Percentiles rank a stretch among this genome's conserved stretches.
phyloP scores from a whole-genome alignment of 2,329 filamentous ascomycete species.

The Dactylella cylindrospora region DNA sequence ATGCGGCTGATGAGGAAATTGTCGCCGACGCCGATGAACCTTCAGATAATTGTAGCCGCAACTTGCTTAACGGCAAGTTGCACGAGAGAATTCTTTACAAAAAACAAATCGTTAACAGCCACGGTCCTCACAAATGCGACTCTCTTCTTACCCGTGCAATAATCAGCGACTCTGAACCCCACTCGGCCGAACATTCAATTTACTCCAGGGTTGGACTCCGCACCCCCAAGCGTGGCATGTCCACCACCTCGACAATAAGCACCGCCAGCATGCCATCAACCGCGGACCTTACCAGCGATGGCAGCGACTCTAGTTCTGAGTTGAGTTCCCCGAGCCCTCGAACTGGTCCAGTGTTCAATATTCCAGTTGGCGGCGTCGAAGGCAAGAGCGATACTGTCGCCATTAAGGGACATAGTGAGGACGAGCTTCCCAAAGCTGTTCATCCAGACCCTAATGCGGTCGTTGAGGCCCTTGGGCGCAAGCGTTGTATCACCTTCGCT shows the following conservation, averaged over 20 bases:
- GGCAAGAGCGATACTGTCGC: slow-evolving; percentile 47
- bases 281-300: slow-evolving; percentile 91
- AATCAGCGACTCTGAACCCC: slow-evolving; percentile 66
- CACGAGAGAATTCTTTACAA: slow-evolving; percentile 33
- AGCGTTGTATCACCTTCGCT: slow-evolving; percentile 89
- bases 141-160: slow-evolving; percentile 88
- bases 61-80: slow-evolving; percentile 44
- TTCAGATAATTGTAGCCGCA: slow-evolving; percentile 62
- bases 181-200: slow-evolving; percentile 52
- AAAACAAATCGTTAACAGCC: slow-evolving; percentile 17
- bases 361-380: slow-evolving; percentile 12
- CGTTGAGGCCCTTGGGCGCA: slow-evolving; percentile 69
- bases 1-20: slow-evolving; percentile 63
- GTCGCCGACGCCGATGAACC: slow-evolving; percentile 82
- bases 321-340: slow-evolving; percentile 87
- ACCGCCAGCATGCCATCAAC: slow-evolving; percentile 79
- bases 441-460: slow-evolving; percentile 57
- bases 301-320: slow-evolving; percentile 81
- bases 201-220: slow-evolving; percentile 40
- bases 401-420: slow-evolving; percentile 49
- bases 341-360: slow-evolving; percentile 58
- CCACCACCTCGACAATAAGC: slow-evolving; percentile 70
- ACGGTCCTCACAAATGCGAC: slow-evolving; percentile 61
- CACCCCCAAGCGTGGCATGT: slow-evolving; percentile 51
- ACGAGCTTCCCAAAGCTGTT: slow-evolving; percentile 47